Conservation (phyloP, 2,329 filamentous ascomycete species). For the Nakataea oryzae region DNA sequence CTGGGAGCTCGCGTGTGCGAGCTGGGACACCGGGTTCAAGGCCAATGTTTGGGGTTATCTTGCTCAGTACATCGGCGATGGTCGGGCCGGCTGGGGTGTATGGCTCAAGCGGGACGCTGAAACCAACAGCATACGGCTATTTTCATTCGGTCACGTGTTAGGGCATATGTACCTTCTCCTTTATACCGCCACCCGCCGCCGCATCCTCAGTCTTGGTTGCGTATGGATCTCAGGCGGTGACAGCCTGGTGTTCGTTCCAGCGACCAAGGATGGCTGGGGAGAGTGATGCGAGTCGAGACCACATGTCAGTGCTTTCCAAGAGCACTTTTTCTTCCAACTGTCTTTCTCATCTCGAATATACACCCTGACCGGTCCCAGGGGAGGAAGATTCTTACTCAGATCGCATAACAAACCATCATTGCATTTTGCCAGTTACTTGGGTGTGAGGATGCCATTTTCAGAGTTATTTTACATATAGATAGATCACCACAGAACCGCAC, state of each 20-base stretch:
- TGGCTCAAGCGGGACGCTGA: conserved; percentile 40
- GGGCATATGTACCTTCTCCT: conserved; percentile 66
- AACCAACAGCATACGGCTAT: conserved; percentile 45
- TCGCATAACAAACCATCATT: too few relatives aligned
- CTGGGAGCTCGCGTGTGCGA: conserved; percentile 55
- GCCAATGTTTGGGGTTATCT: conserved; percentile 52
- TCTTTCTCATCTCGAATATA: background rate
- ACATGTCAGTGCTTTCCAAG: background rate
- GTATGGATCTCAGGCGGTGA: background rate
- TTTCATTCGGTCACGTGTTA: conserved; percentile 67
- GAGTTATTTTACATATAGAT: background rate
- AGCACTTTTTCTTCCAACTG: background rate
- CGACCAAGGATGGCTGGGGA: background rate
- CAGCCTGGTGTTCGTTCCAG: background rate
- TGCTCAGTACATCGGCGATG: conserved; percentile 45
- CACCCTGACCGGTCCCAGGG: too few relatives aligned
- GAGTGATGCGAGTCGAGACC: background rate
- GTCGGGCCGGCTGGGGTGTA: conserved; percentile 57
- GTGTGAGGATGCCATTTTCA: background rate
- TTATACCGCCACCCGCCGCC: conserved; percentile 59
- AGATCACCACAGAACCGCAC: too few relatives aligned
- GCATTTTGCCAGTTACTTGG: too few relatives aligned
- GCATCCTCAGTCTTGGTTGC: conserved; percentile 26
- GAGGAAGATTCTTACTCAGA: too few relatives aligned
- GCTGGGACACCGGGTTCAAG: conserved; percentile 40